Evolutionary conservation across 176 grass and related monocot genomes (phyloP).

Genomic region (Ampelocalamus luodianensis): DNA sequence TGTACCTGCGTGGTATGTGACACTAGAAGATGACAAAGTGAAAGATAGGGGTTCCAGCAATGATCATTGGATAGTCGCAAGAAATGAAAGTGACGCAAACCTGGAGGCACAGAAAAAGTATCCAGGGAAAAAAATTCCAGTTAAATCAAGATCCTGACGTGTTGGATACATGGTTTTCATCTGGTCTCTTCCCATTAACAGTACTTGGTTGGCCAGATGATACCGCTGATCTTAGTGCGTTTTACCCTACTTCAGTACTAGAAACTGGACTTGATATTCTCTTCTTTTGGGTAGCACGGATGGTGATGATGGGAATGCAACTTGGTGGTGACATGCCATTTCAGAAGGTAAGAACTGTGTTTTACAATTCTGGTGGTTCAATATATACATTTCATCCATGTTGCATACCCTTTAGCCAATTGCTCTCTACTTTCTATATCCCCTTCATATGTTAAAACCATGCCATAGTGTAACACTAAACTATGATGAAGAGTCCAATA

Average conservation of each 20-base stretch:
- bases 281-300: conserved; percentile 94
- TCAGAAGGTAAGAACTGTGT: conserved; percentile 63
- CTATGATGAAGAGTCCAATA: neutral
- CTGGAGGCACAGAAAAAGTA: conserved; percentile 69
- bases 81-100: conserved; percentile 74
- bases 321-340: conserved; percentile 86
- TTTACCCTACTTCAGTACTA: conserved; percentile 87
- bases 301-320: conserved; percentile 95
- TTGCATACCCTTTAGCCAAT: neutral
- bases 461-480: conserved; percentile 3
- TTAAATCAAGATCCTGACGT: conserved; percentile 92
- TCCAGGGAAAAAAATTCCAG: conserved; percentile 58
- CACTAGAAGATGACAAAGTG: conserved; percentile 64
- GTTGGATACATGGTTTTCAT: conserved; percentile 91
- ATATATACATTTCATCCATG: conserved; percentile 7
- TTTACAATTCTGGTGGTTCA: neutral
- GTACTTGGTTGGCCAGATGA: conserved; percentile 86
- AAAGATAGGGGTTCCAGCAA: conserved; percentile 69
- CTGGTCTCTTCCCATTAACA: conserved; percentile 86
- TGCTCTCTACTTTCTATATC: neutral
- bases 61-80: conserved; percentile 81
- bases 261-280: conserved; percentile 91
- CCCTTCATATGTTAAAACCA: neutral
- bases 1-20: conserved; percentile 86
- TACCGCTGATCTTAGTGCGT: conserved; percentile 69